A percentile compares a stretch with the other conserved stretches of the same genome.
These are phyloP conservation scores for Peronospora belbahrii DNA, from an alignment of 352 stramenopile species.

Conservation along the genomic window DNA sequence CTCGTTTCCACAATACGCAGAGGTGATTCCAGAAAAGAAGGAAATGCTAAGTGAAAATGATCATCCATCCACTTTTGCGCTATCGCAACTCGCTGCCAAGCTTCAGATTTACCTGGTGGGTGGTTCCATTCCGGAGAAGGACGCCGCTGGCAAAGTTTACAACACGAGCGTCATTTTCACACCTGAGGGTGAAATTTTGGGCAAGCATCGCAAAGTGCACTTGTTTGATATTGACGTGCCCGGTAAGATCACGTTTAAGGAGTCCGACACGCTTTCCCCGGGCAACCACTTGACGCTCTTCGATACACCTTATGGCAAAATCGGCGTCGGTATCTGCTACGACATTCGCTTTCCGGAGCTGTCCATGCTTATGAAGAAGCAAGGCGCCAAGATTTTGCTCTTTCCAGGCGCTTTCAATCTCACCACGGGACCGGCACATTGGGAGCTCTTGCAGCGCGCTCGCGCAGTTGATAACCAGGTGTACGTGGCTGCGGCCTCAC, in stretches of 20 bases:
- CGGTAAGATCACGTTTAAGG: slow-evolving; percentile 98
- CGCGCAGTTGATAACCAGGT: slow-evolving; percentile 93
- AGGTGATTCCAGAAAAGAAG: slow-evolving; percentile 86
- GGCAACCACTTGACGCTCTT: slow-evolving; percentile 86
- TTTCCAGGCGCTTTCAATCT: slow-evolving; percentile 86
- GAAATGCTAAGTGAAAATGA: slow-evolving; percentile 41
- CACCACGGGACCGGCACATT: slow-evolving; percentile 94
- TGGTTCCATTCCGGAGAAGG: slow-evolving; percentile 93
- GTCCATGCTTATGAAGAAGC: slow-evolving; percentile 92
- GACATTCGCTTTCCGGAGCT: slow-evolving; percentile 99
- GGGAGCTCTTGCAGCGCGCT: slow-evolving; percentile 96
- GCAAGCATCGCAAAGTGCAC: slow-evolving; percentile 99
- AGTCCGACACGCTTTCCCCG: slow-evolving; percentile 96
- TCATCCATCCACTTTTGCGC: slow-evolving; percentile 81
- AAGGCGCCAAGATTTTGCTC: slow-evolving; percentile 82
- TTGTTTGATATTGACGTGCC: slow-evolving; percentile 99
- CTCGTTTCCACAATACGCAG: slow-evolving; percentile 96
- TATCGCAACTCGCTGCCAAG: slow-evolving; percentile 87
- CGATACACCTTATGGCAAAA: slow-evolving; percentile 86
- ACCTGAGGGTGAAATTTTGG: slow-evolving; percentile 90
- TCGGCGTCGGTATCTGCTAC: slow-evolving; percentile 99
- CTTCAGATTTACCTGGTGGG: slow-evolving; percentile 93
- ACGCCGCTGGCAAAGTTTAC: slow-evolving; percentile 88
- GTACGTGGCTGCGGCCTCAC: slow-evolving; percentile 94
- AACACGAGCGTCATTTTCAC: slow-evolving; percentile 99